Percentiles rank a stretch among this genome's conserved stretches.
These are phyloP conservation scores for Erythrobasidium yunnanense DNA, from an alignment of 768 basidiomycete genomes.

Conservation along the genomic window DNA sequence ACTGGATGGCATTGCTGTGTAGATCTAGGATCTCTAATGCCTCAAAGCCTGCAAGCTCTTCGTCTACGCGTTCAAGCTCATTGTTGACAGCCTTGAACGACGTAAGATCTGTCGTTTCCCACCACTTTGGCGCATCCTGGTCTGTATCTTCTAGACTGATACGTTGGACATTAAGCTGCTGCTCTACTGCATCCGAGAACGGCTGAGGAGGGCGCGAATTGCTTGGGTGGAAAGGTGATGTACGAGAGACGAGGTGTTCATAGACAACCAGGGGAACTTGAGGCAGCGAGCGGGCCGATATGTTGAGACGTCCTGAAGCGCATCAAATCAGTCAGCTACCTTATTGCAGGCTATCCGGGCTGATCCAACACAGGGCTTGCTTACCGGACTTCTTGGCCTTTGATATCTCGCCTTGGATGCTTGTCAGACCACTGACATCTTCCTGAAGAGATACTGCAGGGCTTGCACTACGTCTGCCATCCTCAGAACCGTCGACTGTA, in stretches of 20 bases:
- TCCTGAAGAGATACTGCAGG: not conserved
- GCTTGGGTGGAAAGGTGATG: conserved; percentile 6
- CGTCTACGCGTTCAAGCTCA: conserved; percentile 22
- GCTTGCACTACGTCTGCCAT: not conserved
- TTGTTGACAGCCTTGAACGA: conserved; percentile 25
- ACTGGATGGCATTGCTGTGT: conserved; percentile 14
- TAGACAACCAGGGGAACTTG: not conserved
- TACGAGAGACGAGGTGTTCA: conserved; percentile 1
- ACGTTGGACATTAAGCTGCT: too few species aligned
- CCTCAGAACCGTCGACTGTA: not conserved
- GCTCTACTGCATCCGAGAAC: too few species aligned
- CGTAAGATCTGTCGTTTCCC: conserved; percentile 1
- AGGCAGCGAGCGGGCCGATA: not conserved
- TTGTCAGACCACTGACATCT: not conserved
- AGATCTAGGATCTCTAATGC: conserved; percentile 22
- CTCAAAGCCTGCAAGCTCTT: conserved; percentile 14
- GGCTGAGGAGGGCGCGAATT: conserved; percentile 2
- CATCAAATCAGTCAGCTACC: too few species aligned
- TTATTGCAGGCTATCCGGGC: too few species aligned
- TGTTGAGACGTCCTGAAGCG: conserved; percentile 21
- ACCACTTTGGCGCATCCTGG: conserved; percentile 10
- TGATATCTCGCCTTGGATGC: not conserved
- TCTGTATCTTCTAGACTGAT: not conserved
- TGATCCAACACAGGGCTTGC: not conserved
- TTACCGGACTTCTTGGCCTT: conserved; percentile 20